Evolutionary conservation across 179 eudicot genomes (phyloP), one percentile per base, ranked within the genome.

Genomic region (Actinidia arguta): DNA sequence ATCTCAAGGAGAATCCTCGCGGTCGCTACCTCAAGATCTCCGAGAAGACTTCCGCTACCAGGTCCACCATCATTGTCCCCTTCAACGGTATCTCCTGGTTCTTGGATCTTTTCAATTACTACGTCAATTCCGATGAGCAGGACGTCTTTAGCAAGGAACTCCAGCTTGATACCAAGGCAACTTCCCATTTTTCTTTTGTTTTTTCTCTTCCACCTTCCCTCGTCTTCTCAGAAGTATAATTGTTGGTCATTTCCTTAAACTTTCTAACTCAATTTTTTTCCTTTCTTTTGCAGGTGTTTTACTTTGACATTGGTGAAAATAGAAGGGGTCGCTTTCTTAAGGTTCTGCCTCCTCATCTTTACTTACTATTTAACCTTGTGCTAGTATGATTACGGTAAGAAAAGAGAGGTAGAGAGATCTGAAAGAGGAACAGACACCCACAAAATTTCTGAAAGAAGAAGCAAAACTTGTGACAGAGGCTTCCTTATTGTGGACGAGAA

Each of bases 1-100:
- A 96, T 88, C 95, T 96, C 48, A 96, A 96, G 88, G 98, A 96
- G 92, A 96, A 96, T 81, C 99, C 98, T 0, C 90, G 99, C 24
- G 99, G 99, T 2, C 91, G 98, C 8, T 96, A 94, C 81, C 92
- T 96, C 8, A 96, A 96, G 81, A 96, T 96, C 68, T 96, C 99
- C 1, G 99, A 96, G 90, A 96, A 96, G 89, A 96, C 99, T 0
- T 96, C 99, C 18, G 89, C 98, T 1, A 94, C 97, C 1, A 84
- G 98, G 80, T 96, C 99, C 36, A 96, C 99, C 81, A 95, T 96
- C 75, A 96, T 96, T 51, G 95, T 96, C 58, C 99, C 98, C 70
- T 92, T 90, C 31, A 88, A 88, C 78, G 99, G 98, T 48, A 89
- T 96, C 88, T 85, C 92, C 22, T 96, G 97, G 97, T 96, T 94